Percentiles rank a stretch among this genome's conserved stretches.
Conservation (phyloP, 805 yeast species). For the Scheffersomyces coipomensis region DNA sequence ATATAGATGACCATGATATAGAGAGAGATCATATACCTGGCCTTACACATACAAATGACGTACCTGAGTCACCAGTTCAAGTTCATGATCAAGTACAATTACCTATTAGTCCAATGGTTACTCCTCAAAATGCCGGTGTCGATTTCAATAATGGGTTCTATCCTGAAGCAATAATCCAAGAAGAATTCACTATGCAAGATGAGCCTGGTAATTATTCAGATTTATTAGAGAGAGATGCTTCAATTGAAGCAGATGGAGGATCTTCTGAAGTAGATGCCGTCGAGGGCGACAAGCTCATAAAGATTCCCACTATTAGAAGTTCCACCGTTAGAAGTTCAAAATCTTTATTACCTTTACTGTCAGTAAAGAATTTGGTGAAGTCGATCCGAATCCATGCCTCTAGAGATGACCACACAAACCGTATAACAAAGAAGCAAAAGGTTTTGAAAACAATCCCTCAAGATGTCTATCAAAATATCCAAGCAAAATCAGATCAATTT, state of each 20-base stretch:
- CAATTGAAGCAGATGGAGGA: not conserved
- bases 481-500: conserved; percentile 29
- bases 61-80: too few species aligned
- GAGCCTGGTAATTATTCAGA: not conserved
- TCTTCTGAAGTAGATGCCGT: not conserved
- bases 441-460: conserved; percentile 5
- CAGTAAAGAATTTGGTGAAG: conserved; percentile 9
- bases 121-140: not conserved
- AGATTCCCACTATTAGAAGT: not conserved
- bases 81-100: not conserved
- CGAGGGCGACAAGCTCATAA: not conserved
- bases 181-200: not conserved
- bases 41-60: too few species aligned
- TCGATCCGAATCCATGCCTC: conserved; percentile 3
- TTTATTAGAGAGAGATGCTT: not conserved
- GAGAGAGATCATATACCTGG: not conserved
- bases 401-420: not conserved
- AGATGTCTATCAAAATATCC: conserved; percentile 18
- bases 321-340: not conserved
- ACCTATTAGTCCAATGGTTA: not conserved
- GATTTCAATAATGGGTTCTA: not conserved
- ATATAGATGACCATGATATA: not conserved
- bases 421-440: conserved; percentile 5
- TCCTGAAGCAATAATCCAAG: not conserved
- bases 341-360: not conserved